Evolutionary conservation across 306 rosid genomes (phyloP), one percentile per base, ranked within the genome.

Genomic region (Datisca glomerata): DNA sequence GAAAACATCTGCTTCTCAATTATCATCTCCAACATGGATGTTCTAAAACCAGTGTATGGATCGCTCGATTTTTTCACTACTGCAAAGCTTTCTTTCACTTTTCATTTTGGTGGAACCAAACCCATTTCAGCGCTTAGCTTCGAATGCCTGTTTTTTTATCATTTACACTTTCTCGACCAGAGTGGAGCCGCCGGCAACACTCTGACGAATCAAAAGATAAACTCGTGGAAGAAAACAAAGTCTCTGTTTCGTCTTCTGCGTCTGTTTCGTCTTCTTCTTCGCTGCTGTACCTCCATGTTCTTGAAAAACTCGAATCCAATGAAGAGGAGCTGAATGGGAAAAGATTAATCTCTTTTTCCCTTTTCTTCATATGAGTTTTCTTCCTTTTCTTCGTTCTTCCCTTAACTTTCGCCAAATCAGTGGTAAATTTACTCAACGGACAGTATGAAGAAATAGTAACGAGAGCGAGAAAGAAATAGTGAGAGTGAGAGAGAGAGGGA

Each of bases 11-110:
- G 98, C 41, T 80, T 89, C 81, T 84, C 96, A 1, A 84, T 61
- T 12, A 89, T 89, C 98, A 89, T 89, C 35, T 89, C 98, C 53
- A 89, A 74, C 98, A 89, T 89, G 0, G 98, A 89, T 0, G 70
- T 66, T 54, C 96, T 77, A 43, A 89, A 89, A 53, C 84, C 98
- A 24, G 53, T 78, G 80, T 89, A 76, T 5, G 98, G 98, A 50
- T 89, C 92, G 34, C 80, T 80, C 1, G 98, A 89, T 17, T 78
- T 78, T 75, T 89, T 89, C 76, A 80, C 96, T 59, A 89, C 91
- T 0, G 95, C 95, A n/a, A 89, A 77, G 31, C 86, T 80, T 44
- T 71, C 84, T 60, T 70, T 89, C 24, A 83, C 95, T 57, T 71
- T 89, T 39, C 76, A 95, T n/a, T 56, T 56, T 39, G 80, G 33